Evolutionary conservation across 148 eudicot genomes (phyloP).

Genomic region (Silene uniflora): DNA sequence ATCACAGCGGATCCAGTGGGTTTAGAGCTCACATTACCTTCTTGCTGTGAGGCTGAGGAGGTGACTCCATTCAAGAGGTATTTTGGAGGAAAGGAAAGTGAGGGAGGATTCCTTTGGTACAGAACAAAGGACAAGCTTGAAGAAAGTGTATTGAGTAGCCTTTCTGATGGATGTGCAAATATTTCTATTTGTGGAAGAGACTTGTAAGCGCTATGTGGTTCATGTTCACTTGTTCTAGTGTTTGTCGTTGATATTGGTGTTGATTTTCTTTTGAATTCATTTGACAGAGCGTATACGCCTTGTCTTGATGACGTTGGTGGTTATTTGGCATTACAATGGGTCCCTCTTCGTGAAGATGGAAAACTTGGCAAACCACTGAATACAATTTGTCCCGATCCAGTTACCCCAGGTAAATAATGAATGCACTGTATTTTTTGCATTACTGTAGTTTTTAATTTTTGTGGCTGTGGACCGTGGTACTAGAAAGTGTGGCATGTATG

Average conservation of each 20-base stretch:
- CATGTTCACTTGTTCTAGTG: not conserved
- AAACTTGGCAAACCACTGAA: slow-evolving; percentile 62
- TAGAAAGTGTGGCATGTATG: not conserved
- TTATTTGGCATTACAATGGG: slow-evolving; percentile 84
- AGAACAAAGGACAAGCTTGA: slow-evolving; percentile 53
- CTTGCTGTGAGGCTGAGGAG: slow-evolving; percentile 63
- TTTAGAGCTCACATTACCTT: slow-evolving; percentile 63
- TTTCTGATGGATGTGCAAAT: slow-evolving; percentile 41
- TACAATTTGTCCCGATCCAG: slow-evolving; percentile 61
- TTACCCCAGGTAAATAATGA: slow-evolving; percentile 59
- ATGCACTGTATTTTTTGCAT: not conserved
- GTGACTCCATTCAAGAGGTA: slow-evolving; percentile 65
- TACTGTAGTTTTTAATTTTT: slow-evolving; percentile 7
- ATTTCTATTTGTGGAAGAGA: slow-evolving; percentile 51
- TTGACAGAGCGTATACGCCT: slow-evolving; percentile 74
- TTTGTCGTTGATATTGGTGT: slow-evolving; percentile 6
- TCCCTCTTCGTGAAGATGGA: slow-evolving; percentile 87
- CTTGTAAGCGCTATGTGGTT: slow-evolving; percentile 44
- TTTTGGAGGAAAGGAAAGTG: slow-evolving; percentile 93
- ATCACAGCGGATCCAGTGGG: slow-evolving; percentile 80
- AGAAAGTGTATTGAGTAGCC: slow-evolving; percentile 44
- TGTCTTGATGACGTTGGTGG: slow-evolving; percentile 79
- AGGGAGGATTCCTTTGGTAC: slow-evolving; percentile 77
- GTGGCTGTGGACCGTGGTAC: not conserved
- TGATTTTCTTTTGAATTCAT: slow-evolving; percentile 12